Conservation (phyloP, 352 stramenopile species). For the Phytopythium cucurbitacearum region DNA sequence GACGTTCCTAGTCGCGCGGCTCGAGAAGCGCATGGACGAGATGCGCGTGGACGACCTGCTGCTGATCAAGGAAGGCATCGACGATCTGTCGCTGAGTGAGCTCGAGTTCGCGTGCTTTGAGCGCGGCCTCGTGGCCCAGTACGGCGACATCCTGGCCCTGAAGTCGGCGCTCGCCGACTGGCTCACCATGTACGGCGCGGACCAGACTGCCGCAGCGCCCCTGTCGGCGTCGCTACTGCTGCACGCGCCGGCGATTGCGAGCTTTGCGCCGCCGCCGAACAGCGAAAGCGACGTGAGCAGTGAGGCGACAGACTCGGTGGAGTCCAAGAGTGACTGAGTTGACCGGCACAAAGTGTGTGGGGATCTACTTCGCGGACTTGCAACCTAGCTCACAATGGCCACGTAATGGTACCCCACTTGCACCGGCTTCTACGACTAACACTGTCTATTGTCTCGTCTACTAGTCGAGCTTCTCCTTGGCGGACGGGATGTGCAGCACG, state of each 20-base stretch:
- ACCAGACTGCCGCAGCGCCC: conserved; percentile 21
- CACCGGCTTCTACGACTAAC: not conserved
- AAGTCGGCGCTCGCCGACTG: conserved; percentile 52
- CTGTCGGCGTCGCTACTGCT: conserved; percentile 63
- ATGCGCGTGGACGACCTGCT: conserved; percentile 71
- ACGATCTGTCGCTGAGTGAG: conserved; percentile 68
- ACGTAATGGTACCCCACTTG: too few species aligned
- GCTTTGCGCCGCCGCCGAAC: conserved; percentile 18
- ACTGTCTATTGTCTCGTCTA: not conserved
- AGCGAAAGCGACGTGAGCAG: not conserved
- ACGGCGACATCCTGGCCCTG: conserved; percentile 58
- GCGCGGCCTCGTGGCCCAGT: conserved; percentile 63
- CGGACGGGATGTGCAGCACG: conserved; percentile 81
- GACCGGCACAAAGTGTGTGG: too few species aligned
- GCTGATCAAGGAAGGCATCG: conserved; percentile 62
- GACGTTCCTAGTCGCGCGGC: conserved; percentile 30
- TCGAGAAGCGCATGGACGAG: conserved; percentile 55
- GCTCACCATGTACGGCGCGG: conserved; percentile 74
- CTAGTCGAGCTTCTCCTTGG: conserved; percentile 84
- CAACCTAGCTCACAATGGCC: too few species aligned
- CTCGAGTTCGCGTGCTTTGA: conserved; percentile 85
- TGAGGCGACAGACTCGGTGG: too few species aligned
- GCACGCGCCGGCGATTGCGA: conserved; percentile 64
- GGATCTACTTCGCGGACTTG: too few species aligned
- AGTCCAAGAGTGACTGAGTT: too few species aligned